Evolutionary conservation across 805 yeast species (phyloP), one percentile per base, ranked within the genome.

Genomic region (Candida hispaniensis): DNA sequence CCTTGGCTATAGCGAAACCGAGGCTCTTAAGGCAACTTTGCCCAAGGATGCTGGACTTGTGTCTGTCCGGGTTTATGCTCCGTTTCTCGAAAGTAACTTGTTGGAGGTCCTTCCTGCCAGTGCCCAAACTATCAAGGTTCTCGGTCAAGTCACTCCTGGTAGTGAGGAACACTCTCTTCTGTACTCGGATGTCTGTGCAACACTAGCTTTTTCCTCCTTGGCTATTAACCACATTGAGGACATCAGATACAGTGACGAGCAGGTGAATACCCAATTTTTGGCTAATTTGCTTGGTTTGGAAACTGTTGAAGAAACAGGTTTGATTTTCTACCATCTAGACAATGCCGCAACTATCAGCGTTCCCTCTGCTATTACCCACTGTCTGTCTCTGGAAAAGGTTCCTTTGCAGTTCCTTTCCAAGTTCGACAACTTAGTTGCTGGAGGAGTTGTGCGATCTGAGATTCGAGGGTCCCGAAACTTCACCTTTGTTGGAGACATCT

Each of bases 61-160:
- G 34, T 93, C 85, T 44, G 70, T 77, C 32, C 71, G 94, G 58
- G 71, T 81, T 26, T 88, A 93, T 38, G 60, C 76, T 35, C 95
- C 95, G 8, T 83, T 85, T 58, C 72, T 76, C 47, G 64, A 69
- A 19, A 64, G 61, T 18, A 69, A 68, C 45, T 83, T 85, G 52
- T 59, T 71, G 34, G 51, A 61, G 3, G 51, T 66, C 7, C 61
- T 86, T 34, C 88, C 94, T 17, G 42, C 54, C 4, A 54, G 78
- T 4, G 59, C 76, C 13, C 65, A 67, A 44, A 66, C 67, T 41
- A 58, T 86, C 38, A 74, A 79, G 29, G 80, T 83, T 18, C 60
- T 86, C 43, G 75, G 76, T 28, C 85, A 78, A 55, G 58, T 59
- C 21, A 47, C 49, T 34, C 52, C 69, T 18, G 26, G 39, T 6